A percentile compares a stretch with the other conserved stretches of the same genome.
Evolutionary conservation across 768 basidiomycete species (phyloP).

Genomic region (Hortiboletus campestris): DNA sequence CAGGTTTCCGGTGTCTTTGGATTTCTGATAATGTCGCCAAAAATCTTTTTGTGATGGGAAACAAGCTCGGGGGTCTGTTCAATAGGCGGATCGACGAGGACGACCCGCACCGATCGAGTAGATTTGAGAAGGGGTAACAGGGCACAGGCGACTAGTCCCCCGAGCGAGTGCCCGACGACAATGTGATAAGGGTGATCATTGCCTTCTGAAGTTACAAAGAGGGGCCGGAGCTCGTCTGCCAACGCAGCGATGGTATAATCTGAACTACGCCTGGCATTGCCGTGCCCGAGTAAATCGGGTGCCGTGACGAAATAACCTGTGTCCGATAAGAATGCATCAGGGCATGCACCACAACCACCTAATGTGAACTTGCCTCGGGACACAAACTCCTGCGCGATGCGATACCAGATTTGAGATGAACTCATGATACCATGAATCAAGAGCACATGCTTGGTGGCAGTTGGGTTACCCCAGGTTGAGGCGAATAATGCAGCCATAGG

Average conservation of each 20-base stretch:
- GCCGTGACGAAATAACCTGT: constrained; percentile 22
- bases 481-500: background rate
- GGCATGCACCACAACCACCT: background rate
- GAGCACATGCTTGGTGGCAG: constrained; percentile 11
- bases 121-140: too few relatives aligned
- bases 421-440: constrained; percentile 18
- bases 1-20: too few relatives aligned
- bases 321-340: background rate
- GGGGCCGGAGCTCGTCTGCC: constrained; percentile 2
- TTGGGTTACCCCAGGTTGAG: constrained; percentile 16
- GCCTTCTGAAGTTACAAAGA: too few relatives aligned
- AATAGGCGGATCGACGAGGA: too few relatives aligned
- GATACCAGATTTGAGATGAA: constrained; percentile 12
- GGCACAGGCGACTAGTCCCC: too few relatives aligned
- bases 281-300: constrained; percentile 23
- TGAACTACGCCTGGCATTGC: background rate
- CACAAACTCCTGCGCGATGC: constrained; percentile 6
- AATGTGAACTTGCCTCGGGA: constrained; percentile 6
- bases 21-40: too few relatives aligned
- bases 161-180: too few relatives aligned
- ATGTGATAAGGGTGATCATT: too few relatives aligned
- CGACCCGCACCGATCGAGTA: too few relatives aligned
- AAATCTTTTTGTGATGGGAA: too few relatives aligned
- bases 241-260: constrained; percentile 11
- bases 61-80: too few relatives aligned